A percentile compares a stretch with the other conserved stretches of the same genome.
These are phyloP conservation scores for Aspergillus udagawae DNA, from an alignment of 2,329 filamentous ascomycete genomes.

Conservation along the genomic window DNA sequence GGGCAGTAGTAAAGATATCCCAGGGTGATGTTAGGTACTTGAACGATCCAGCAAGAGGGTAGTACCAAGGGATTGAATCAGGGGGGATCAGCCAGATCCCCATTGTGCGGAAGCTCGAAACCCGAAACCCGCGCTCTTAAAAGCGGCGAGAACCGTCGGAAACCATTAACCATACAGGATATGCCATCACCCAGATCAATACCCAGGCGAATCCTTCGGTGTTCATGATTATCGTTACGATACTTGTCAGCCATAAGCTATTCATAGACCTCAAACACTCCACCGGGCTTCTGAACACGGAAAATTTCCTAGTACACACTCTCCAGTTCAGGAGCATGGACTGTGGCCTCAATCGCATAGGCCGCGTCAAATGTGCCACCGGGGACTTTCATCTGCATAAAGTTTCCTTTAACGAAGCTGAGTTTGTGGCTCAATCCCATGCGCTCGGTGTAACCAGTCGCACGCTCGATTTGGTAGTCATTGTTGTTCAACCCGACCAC, in stretches of 20 bases:
- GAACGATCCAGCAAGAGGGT: constrained; percentile 66
- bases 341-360: constrained; percentile 94
- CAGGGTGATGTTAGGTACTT: too few relatives aligned
- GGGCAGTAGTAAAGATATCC: too few relatives aligned
- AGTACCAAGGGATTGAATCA: constrained; percentile 87
- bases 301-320: constrained; percentile 92
- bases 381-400: constrained; percentile 98
- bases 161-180: constrained; percentile 87
- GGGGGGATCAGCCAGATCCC: constrained; percentile 74
- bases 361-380: constrained; percentile 89
- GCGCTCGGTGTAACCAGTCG: constrained; percentile 73
- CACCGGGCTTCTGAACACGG: constrained; percentile 92
- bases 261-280: constrained; percentile 93
- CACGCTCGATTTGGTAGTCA: constrained; percentile 94
- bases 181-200: constrained; percentile 96
- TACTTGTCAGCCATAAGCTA: constrained; percentile 97
- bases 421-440: constrained; percentile 76
- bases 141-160: constrained; percentile 76
- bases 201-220: constrained; percentile 83
- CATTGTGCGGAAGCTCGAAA: constrained; percentile 70
- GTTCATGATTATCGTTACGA: constrained; percentile 77
- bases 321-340: constrained; percentile 82
- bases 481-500: constrained; percentile 95
- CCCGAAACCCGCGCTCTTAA: constrained; percentile 83
- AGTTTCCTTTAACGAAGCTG: constrained; percentile 86